Evolutionary conservation across 805 yeast genomes (phyloP).

Genomic region (Yarrowia keelungensis): DNA sequence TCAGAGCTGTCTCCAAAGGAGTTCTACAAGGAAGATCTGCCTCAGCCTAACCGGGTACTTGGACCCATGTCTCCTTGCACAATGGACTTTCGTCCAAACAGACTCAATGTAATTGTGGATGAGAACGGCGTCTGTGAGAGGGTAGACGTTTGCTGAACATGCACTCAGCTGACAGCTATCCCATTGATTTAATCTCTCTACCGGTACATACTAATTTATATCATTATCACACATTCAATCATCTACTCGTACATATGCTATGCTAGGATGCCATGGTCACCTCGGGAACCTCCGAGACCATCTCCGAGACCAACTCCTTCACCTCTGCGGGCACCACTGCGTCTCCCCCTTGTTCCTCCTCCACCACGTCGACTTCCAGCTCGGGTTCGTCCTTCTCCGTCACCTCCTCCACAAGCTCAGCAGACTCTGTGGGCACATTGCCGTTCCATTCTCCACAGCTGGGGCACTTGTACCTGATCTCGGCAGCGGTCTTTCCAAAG

Average conservation of each 20-base stretch:
- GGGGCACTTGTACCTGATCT: conserved; percentile 68
- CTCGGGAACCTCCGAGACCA: conserved; percentile 18
- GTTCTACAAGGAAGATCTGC: conserved; percentile 22
- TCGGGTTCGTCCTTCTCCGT: background rate
- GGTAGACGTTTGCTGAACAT: background rate
- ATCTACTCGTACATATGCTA: conserved; percentile 12
- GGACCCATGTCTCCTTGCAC: conserved; percentile 22
- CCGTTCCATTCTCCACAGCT: conserved; percentile 25
- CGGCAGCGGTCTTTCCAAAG: conserved; percentile 62
- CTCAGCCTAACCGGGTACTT: conserved; percentile 10
- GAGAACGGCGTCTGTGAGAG: conserved; percentile 7
- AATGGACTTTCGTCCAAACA: conserved; percentile 5
- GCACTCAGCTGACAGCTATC: background rate
- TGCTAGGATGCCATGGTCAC: conserved; percentile 13
- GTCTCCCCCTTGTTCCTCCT: background rate
- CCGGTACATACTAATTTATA: no score
- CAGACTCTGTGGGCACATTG: background rate
- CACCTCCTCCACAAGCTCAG: conserved; percentile 12
- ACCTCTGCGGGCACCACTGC: conserved; percentile 10
- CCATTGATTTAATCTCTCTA: no score
- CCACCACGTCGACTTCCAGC: background rate
- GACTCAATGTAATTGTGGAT: conserved; percentile 22
- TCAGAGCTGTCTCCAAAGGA: background rate
- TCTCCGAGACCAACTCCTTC: conserved; percentile 15
- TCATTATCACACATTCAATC: conserved; percentile 2